Conservation (phyloP, 768 basidiomycete genomes). For the Termitomyces sp. region DNA sequence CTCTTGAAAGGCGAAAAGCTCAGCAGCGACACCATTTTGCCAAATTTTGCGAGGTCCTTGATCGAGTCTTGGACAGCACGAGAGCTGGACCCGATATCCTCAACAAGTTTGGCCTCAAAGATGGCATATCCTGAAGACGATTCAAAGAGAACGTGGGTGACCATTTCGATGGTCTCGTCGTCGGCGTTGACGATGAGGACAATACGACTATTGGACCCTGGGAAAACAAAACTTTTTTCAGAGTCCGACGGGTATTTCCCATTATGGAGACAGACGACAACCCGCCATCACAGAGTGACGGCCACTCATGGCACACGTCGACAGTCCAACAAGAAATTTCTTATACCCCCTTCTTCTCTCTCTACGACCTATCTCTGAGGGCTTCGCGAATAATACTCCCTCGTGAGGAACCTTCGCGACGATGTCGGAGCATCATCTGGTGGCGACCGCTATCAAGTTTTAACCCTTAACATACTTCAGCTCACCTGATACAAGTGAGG, state of each 20-base stretch:
- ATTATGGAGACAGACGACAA: conserved; percentile 7
- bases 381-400: too few species aligned
- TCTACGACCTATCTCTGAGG: neutral
- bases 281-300: conserved; percentile 1
- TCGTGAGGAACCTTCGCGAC: conserved; percentile 1
- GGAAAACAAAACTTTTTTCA: conserved; percentile 30
- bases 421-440: neutral
- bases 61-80: conserved; percentile 83
- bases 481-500: neutral
- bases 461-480: neutral
- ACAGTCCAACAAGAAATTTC: neutral
- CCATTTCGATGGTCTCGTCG: conserved; percentile 43
- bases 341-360: neutral
- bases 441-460: neutral
- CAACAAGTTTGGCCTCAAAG: conserved; percentile 83
- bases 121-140: conserved; percentile 92
- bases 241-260: conserved; percentile 18
- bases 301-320: neutral
- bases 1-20: conserved; percentile 95
- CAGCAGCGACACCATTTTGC: conserved; percentile 86
- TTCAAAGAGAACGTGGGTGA: conserved; percentile 91
- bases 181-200: conserved; percentile 31
- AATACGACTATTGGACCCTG: conserved; percentile 7
- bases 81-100: conserved; percentile 83
- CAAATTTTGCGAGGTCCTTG: conserved; percentile 82